phyloP scores from a whole-genome alignment of 331 rosid species.

The Phaseolus coccineus region DNA sequence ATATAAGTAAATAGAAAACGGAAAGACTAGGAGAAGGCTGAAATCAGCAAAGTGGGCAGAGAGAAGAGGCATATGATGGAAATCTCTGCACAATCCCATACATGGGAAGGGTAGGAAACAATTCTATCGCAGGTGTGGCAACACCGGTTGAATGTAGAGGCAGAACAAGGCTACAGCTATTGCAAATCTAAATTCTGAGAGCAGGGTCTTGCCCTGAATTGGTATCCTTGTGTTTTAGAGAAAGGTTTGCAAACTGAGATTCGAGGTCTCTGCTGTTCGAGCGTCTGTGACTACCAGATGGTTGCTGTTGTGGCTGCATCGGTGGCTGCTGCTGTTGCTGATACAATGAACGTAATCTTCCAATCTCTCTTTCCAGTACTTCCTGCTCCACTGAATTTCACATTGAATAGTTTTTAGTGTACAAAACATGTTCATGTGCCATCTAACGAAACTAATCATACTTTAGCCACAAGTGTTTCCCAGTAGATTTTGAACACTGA shows the following conservation, averaged over 20 bases:
- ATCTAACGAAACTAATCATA: constrained; percentile 30
- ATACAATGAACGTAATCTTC: constrained; percentile 80
- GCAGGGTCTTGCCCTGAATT: constrained; percentile 82
- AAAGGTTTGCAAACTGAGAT: constrained; percentile 86
- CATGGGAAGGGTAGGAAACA: constrained; percentile 49
- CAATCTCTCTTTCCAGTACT: constrained; percentile 97
- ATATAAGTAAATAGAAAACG: constrained; percentile 51
- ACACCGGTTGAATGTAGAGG: constrained; percentile 47
- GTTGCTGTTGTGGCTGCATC: constrained; percentile 64
- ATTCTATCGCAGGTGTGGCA: constrained; percentile 49
- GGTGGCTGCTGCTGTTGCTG: constrained; percentile 73
- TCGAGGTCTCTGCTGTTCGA: constrained; percentile 93
- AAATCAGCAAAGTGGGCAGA: constrained; percentile 57
- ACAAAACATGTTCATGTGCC: constrained; percentile 37
- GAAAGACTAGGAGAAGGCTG: constrained; percentile 44
- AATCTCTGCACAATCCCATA: constrained; percentile 72
- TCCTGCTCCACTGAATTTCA: constrained; percentile 94
- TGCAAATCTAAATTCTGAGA: constrained; percentile 70
- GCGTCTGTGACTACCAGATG: constrained; percentile 84
- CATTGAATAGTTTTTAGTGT: constrained; percentile 44
- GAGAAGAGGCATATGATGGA: constrained; percentile 56
- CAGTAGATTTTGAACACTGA: not conserved
- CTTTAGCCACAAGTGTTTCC: not conserved
- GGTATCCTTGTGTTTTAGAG: constrained; percentile 83
- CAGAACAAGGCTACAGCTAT: constrained; percentile 51